Evolutionary conservation across 306 rosid species (phyloP), one percentile per base, ranked within the genome.

Genomic region (Pterocarpus macrocarpus): DNA sequence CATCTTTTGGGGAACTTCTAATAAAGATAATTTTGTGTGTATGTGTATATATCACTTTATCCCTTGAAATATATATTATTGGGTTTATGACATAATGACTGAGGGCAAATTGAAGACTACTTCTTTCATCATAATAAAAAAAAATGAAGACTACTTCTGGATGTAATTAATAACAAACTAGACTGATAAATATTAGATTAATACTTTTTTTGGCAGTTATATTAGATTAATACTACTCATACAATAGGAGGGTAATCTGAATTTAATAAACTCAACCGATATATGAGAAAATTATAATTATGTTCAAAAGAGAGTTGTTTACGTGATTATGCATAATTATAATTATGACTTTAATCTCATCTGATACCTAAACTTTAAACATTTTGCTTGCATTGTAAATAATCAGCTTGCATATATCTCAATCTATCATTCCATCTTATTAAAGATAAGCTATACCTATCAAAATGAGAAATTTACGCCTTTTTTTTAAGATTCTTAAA

Each of bases 1-100:
- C 64, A 4, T 49, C 63, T 49, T 76, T n/a, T 16, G 71, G 72
- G 80, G 72, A 49, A 64, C 52, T 63, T n/a, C 39, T 64, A 50
- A 49, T 30, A 14, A 52, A 78, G 57, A 50, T 43, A 28, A 12
- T 35, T 14, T 77, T 11, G 13, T 57, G 39, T 56, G 3, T 13
- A 35, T 16, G 75, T 32, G 57, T 41, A 55, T n/a, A 53, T 53
- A n/a, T 55, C 30, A 39, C 35, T 64, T 49, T 16, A 63, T 55
- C 67, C n/a, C 50, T 44, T 44, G 2, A 41, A 56, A 74, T 6
- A 28, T 5, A 16, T 17, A 22, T n/a, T n/a, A n/a, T 4, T 65
- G 49, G 14, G 5, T 22, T 38, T 38, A 41, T 39, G 50, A 14
- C 16, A 56, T 71, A 14, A 32, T 71, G 63, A 14, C 6, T 17